Base-by-base conservation (phyloP, 805 yeast genomes). In the Kodamaea jinghongensis region DNA sequence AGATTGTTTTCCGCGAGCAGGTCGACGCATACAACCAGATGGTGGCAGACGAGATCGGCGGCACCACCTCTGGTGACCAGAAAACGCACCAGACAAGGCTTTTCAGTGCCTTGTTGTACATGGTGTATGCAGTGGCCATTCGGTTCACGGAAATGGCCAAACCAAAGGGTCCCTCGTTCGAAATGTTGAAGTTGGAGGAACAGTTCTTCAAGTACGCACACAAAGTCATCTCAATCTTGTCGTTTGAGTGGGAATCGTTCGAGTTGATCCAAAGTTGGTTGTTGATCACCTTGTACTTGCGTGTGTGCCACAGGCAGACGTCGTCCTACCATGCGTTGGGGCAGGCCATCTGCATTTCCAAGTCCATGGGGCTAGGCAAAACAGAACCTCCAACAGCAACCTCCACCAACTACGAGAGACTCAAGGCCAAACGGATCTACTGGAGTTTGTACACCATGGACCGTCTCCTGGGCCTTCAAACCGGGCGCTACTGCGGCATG, bases 401-500 rank as follows among this genome's bases (percentile, higher is more conserved):
- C 31, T 34, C 66, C 46, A 54, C 67, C 6, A 53, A 61, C 3
- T 68, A 68, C 51, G 81, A 77, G 45, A 52, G 48, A 13, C 42
- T 67, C 9, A 78, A 79, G 49, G 70, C 76, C 1, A 63, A 63
- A 47, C 61, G 83, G 35, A 67, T 79, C 1, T 80, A 75, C 51
- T 79, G 81, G 79, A 46, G 70, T 14, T 75, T 73, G 4, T 80
- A 71, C 48, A 67, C 76, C 1, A 61, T 75, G 60, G 86, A 80
- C 48, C 63, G 79, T 43, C 43, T 78, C 11, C 54, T 76, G 43
- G 76, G 76, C 4, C 57, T 78, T 30, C 83, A 77, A 42, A 64
- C 69, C 28, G 85, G 83, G 1, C 58, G 78, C 32, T 59, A 63
- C 34, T 61, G 58, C 52, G 63, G 60, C 22, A 55, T 61, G 25